Base-by-base conservation (phyloP, 495 filamentous ascomycete species). In the Darksidea phi region DNA sequence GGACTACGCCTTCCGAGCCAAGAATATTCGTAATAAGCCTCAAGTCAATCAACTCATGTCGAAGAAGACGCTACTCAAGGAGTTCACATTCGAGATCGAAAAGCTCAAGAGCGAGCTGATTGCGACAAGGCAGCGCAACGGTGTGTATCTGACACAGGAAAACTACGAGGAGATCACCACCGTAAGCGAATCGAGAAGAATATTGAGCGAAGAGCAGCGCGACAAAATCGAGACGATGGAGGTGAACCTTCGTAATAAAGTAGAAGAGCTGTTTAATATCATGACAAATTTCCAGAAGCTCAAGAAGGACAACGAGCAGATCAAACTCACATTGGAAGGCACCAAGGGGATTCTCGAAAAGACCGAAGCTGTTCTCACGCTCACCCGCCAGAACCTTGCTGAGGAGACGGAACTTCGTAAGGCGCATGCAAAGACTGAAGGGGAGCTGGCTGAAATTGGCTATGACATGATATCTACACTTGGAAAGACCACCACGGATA, bases 11-110 rank as follows among this genome's bases (percentile, higher is more conserved):
- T 96, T 97, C 71, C 83, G 94, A 20, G 94, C 95, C 2, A 98
- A 98, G 77, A 96, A 97, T 67, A 98, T 98, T 62, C 88, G 90
- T 20, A 98, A 98, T 72, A 96, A 97, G 72, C 94, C 94, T 4
- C 94, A 98, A 69, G 82, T 95, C 67, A 97, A 97, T 72, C 88
- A 89, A 28, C 82, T 88, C 67, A 82, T 96, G 54, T 90, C 88
- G 17, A 98, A 97, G 73, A 93, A 93, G 72, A 95, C 90, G 3
- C 74, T 97, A 18, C 82, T 98, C 0, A 82, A 82, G 25, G 95
- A 98, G 53, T 95, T 95, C 61, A 92, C 95, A 0, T 74, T 80
- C n/a, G 95, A 97, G 66, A 96, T 97, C 54, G 89, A 98, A 73
- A 91, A 87, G 68, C 80, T 98, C 42, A 95, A 95, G 76, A 88